phyloP scores from a whole-genome alignment of 179 eudicot genomes.

The Beta lomatogona region DNA sequence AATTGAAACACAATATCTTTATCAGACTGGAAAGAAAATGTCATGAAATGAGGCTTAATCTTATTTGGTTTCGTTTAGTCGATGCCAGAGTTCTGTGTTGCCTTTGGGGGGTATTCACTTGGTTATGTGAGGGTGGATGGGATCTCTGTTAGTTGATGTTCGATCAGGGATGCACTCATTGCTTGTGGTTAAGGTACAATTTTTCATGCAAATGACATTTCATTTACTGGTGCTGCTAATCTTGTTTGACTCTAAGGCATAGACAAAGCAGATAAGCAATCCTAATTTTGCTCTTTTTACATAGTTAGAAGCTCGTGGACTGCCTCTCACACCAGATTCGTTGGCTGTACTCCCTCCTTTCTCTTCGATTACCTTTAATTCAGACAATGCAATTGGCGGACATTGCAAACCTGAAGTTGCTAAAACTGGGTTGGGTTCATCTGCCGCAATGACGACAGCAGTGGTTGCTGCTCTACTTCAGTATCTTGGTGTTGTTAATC shows the following conservation, averaged over 20 bases:
- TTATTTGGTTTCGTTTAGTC: not conserved
- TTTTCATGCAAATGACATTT: constrained; percentile 11
- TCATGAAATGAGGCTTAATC: not conserved
- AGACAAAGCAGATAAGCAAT: not conserved
- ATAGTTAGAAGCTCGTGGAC: constrained; percentile 88
- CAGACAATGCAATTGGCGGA: constrained; percentile 47
- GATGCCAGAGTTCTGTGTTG: not conserved
- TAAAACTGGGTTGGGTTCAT: constrained; percentile 96
- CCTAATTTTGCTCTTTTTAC: constrained; percentile 11
- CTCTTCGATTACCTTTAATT: constrained; percentile 80
- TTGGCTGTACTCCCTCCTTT: constrained; percentile 83
- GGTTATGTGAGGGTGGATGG: not conserved
- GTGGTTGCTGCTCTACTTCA: constrained; percentile 95
- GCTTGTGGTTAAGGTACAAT: not conserved
- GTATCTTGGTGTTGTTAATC: constrained; percentile 73
- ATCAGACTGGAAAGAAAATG: not conserved
- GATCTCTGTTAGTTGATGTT: not conserved
- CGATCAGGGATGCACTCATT: not conserved
- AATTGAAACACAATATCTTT: not conserved
- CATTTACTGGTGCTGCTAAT: not conserved
- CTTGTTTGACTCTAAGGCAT: not conserved
- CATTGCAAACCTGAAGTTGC: constrained; percentile 92
- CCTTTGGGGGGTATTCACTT: not conserved
- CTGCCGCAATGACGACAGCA: constrained; percentile 99
- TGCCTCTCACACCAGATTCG: constrained; percentile 80